Evolutionary conservation across 2,329 filamentous ascomycete species (phyloP), one percentile per base, ranked within the genome.

Genomic region (Orbilia quercus): DNA sequence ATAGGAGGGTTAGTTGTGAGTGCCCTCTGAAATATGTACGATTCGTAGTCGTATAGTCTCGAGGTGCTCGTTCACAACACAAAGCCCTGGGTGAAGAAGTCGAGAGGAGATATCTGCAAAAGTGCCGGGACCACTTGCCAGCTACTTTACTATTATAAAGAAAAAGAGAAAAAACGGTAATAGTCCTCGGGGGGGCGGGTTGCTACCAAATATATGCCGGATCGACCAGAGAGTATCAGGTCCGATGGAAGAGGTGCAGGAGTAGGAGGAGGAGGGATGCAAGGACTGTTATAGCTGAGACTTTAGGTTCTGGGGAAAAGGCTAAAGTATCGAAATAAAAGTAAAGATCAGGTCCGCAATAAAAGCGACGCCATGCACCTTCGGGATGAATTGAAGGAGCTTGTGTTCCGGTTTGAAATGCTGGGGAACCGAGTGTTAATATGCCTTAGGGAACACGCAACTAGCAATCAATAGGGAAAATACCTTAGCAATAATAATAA

Each of bases 271-370:
- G 28, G 28, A 59, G 65, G 66, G 59, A 71, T 45, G 66, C 54
- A 58, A 22, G 66, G 47, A 59, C 58, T 64, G 66, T 64, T 71
- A 71, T 71, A 71, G 59, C 59, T 63, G 66, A 71, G 51, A 57
- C 51, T 31, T 45, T 55, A 31, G 51, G 58, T 64, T 50, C 58
- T 71, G 58, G 58, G 66, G 66, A 64, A 71, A 71, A 71, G 66
- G 66, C 66, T 71, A 71, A 71, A 71, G 50, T 71, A 71, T 63
- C 44, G 50, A 71, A 62, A 63, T 70, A 70, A 71, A 63, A 71
- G 58, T 55, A 63, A 47, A 70, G 57, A 70, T 63, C 64, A 60
- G 54, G 54, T 60, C 54, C 64, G 54, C 64, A 31, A 36, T 48
- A 70, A 62, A n/a, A 70, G 55, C 55, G 55, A 70, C 38, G 57